A percentile compares a stretch with the other conserved stretches of the same genome.
Conservation (phyloP, 192 early-diverging fungal species). For the Mortierella alpina region DNA sequence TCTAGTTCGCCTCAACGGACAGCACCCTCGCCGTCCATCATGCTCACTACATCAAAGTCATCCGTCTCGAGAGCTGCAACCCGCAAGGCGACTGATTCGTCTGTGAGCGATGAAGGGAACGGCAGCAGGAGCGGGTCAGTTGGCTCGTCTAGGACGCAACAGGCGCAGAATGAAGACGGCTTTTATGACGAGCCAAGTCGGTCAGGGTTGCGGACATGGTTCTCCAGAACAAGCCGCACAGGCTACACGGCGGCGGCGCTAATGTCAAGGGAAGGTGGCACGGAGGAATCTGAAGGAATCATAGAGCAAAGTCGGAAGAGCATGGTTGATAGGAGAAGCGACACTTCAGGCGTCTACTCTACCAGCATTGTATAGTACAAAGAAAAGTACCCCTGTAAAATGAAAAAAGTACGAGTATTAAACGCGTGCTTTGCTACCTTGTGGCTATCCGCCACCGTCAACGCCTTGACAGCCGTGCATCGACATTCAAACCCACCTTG, state of each 20-base stretch:
- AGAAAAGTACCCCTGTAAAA: too few relatives aligned
- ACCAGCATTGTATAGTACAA: neutral
- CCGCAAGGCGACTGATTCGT: neutral
- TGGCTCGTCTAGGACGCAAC: neutral
- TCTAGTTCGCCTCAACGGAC: constrained; percentile 4
- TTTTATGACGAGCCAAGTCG: constrained; percentile 16
- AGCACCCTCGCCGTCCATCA: constrained; percentile 14
- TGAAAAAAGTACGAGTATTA: too few relatives aligned
- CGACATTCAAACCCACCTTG: too few relatives aligned
- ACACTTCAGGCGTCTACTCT: constrained; percentile 24
- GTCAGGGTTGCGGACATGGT: constrained; percentile 30
- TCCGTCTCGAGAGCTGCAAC: constrained; percentile 28
- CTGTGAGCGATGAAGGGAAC: neutral
- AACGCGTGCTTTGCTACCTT: too few relatives aligned
- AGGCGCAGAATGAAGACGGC: constrained; percentile 4
- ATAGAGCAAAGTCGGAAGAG: constrained; percentile 49
- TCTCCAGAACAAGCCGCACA: constrained; percentile 18
- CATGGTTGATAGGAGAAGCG: constrained; percentile 30
- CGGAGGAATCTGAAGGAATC: constrained; percentile 39
- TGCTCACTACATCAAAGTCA: constrained; percentile 18
- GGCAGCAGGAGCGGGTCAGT: neutral
- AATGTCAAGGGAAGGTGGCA: constrained; percentile 8
- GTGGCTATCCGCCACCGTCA: too few relatives aligned
- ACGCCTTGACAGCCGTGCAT: too few relatives aligned
- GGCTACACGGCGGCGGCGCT: constrained; percentile 20